Evolutionary conservation across 2,329 filamentous ascomycete species (phyloP), one percentile per base, ranked within the genome.

Genomic region (Phialophora expanda): DNA sequence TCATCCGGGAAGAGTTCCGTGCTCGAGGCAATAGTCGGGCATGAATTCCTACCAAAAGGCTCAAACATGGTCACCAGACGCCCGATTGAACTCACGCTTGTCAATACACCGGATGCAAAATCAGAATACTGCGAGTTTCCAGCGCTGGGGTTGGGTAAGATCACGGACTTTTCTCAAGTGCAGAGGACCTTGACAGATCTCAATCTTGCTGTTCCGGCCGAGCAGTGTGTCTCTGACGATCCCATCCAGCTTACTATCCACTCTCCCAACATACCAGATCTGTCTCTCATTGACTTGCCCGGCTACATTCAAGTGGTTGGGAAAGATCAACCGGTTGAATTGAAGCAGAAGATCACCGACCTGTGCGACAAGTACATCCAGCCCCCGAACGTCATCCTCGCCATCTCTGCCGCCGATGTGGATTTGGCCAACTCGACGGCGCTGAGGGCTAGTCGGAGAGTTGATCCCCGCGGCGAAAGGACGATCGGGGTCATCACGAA

Each of bases 401-500:
- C 95, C 46, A 98, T 99, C 69, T 99, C 96, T 1, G 95, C 96
- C 1, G 95, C 95, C 26, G 95, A 99, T 78, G 95, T 99, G 20
- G 95, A 99, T 82, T 80, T 99, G 64, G 95, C 95, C 24, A 99
- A 99, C 77, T 99, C 95, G 1, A 95, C 95, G 6, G 93, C 95
- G 5, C 80, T 99, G 26, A 86, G 93, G 72, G 93, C 95, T 20
- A 97, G 93, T 71, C 87, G 95, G 69, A 87, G 94, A 72, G 93
- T 98, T 30, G 95, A 99, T 74, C 95, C 95, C 1, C 86, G 95
- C 67, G 95, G 95, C 62, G 95, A 99, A 79, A 86, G 95, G 68
- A 99, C 95, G 0, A 99, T 99, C 75, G 95, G 95, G 53, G 95
- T 99, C n/a, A 89, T 99, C 50, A 99, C 95, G 2, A 99, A 99